Conservation (phyloP, 78 protist species). For the Dictyostelium intermedium region DNA sequence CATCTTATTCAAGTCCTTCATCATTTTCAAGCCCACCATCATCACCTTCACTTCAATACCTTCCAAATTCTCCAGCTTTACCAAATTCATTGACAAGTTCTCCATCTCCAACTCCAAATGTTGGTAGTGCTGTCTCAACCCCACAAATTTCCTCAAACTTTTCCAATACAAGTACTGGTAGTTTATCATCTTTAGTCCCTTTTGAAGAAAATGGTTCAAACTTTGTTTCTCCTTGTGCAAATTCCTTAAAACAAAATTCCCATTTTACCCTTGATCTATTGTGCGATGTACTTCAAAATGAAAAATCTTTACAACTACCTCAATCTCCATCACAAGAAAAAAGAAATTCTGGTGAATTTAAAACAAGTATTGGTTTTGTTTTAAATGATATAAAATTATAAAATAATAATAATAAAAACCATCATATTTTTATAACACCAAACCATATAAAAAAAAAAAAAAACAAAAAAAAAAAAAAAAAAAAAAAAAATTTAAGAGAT, state of each 20-base stretch:
- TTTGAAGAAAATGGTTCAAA: background rate
- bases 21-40: background rate
- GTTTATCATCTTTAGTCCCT: conserved; percentile 1
- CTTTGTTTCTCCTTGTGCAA: background rate
- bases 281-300: conserved; percentile 58
- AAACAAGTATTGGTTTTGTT: background rate
- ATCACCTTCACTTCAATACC: conserved; percentile 29
- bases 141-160: background rate
- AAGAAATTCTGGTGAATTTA: background rate
- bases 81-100: background rate
- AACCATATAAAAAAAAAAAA: too few relatives aligned
- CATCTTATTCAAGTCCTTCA: background rate
- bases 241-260: background rate
- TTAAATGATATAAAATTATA: background rate
- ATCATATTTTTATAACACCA: too few relatives aligned
- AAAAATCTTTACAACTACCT: background rate
- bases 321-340: background rate
- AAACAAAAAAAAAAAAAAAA: too few relatives aligned
- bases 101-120: conserved; percentile 12
- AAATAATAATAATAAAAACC: too few relatives aligned
- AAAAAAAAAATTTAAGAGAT: too few relatives aligned
- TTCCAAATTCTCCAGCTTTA: conserved; percentile 13
- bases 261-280: background rate
- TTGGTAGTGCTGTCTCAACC: background rate
- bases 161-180: background rate